Percentiles rank a stretch among this genome's conserved stretches.
These are phyloP conservation scores for Lanmaoa pseudosensibilis DNA, from an alignment of 768 basidiomycete genomes.

Conservation along the genomic window DNA sequence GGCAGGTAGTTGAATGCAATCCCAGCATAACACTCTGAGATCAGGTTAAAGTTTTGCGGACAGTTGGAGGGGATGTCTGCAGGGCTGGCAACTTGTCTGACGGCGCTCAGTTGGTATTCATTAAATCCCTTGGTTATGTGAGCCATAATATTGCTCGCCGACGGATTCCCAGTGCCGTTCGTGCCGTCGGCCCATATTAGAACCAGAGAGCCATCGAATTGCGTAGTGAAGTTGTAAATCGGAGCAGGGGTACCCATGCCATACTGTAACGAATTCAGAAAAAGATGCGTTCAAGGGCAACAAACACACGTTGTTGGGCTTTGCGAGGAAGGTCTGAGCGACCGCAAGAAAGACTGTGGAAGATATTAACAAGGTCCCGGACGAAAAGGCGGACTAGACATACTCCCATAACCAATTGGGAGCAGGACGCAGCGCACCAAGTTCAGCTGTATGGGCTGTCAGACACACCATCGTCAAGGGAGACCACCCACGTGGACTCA, in stretches of 20 bases:
- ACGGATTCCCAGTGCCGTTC: slow-evolving; percentile 51
- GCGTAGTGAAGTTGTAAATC: slow-evolving; percentile 44
- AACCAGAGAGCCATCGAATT: slow-evolving; percentile 52
- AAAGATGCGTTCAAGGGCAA: not conserved
- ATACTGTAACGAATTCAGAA: slow-evolving; percentile 40
- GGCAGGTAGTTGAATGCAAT: slow-evolving; percentile 63
- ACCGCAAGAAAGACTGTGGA: slow-evolving; percentile 54
- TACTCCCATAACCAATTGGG: slow-evolving; percentile 59
- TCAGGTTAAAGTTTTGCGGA: slow-evolving; percentile 70
- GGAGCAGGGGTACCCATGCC: slow-evolving; percentile 60
- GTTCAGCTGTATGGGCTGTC: slow-evolving; percentile 45
- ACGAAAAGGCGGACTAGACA: not conserved
- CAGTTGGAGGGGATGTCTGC: slow-evolving; percentile 56
- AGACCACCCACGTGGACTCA: slow-evolving; percentile 33
- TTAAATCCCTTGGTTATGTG: slow-evolving; percentile 56
- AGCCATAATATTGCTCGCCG: slow-evolving; percentile 59
- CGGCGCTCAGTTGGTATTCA: slow-evolving; percentile 43
- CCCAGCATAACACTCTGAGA: slow-evolving; percentile 70
- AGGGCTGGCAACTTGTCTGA: slow-evolving; percentile 49
- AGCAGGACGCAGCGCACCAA: slow-evolving; percentile 60
- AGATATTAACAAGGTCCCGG: not conserved
- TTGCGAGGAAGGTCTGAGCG: slow-evolving; percentile 59
- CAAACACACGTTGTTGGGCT: slow-evolving; percentile 55
- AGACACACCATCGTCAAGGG: not conserved
- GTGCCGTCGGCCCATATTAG: slow-evolving; percentile 73